Conservation (phyloP, 1,139 yeast species). For the Geotrichum histeridarum region DNA sequence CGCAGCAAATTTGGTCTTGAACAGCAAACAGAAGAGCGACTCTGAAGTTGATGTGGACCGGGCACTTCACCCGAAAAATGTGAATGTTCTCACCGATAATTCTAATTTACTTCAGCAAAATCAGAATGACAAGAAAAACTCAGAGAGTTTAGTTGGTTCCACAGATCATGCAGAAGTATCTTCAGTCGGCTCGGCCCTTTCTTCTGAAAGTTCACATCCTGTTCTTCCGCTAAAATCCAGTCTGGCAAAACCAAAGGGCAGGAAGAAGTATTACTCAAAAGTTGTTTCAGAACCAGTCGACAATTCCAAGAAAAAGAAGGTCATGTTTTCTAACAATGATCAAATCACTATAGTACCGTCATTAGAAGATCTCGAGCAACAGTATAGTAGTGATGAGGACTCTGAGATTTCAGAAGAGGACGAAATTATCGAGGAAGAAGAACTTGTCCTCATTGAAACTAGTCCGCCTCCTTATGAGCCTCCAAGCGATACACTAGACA, state of each 20-base stretch:
- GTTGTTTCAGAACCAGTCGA: background rate
- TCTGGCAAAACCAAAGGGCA: conserved; percentile 18
- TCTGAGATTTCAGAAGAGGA: conserved; percentile 6
- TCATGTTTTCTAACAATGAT: conserved; percentile 19
- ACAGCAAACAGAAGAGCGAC: background rate
- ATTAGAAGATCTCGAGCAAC: conserved; percentile 5
- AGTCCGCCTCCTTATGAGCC: background rate
- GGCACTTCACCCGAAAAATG: background rate
- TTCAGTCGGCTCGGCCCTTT: background rate
- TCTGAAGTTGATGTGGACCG: background rate
- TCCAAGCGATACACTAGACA: background rate
- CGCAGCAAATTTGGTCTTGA: background rate
- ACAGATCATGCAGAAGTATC: background rate
- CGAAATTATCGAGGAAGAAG: background rate
- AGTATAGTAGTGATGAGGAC: conserved; percentile 4
- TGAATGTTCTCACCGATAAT: too few relatives aligned
- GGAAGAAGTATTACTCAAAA: background rate
- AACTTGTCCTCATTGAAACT: background rate
- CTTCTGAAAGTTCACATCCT: background rate
- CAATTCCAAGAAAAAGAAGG: conserved; percentile 14
- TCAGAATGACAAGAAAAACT: too few relatives aligned
- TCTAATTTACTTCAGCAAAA: too few relatives aligned
- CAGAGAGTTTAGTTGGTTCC: too few relatives aligned
- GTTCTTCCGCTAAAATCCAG: conserved; percentile 23
- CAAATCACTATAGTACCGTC: conserved; percentile 20